Evolutionary conservation across 228 moss, liverwort and hornwort genomes (phyloP), one percentile per base, ranked within the genome.

Genomic region (Sphagnum magellanicum): DNA sequence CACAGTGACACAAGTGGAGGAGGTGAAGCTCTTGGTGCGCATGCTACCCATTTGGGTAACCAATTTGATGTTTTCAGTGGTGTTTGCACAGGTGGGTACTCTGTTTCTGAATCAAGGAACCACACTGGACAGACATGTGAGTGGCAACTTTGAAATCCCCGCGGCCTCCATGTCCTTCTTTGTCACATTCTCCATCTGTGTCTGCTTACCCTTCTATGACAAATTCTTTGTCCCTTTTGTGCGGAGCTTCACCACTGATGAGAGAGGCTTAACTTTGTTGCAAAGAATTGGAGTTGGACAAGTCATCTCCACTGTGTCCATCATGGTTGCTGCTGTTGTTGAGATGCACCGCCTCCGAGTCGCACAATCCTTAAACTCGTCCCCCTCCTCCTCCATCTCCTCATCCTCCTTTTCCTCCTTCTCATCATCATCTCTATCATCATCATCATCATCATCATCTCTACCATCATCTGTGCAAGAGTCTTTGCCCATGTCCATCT

Each of bases 21-120:
- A 98, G 77, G 94, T 98, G 52, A 98, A 98, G 74, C 75, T 98
- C 17, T 70, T 98, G 67, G 79, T 94, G 64, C 87, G 98, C 66
- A 87, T 93, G 88, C 87, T 98, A 16, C 98, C 98, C 6, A 94
- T 98, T 50, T 98, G 98, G 98, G 64, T 98, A 59, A 98, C 98
- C 4, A 98, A 98, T 77, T 77, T 98, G 15, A 98, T 98, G 98
- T 98, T 98, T 71, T 93, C 98, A 32, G 87, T 94, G 5, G 98
- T 98, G 11, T 98, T 98, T 65, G 93, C 98, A 67, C 98, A 98
- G 81, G 85, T 88, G 4, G 98, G 98, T 53, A 98, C 98, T 48
- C 72, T 98, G 52, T 98, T 98, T 77, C 77, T 98, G 73, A 92
- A 87, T 75, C 98, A 98, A 65, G 98, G 98, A 60, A 84, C 94